Evolutionary conservation across 164 flowering plant species (phyloP), one percentile per base, ranked within the genome.

Genomic region (Macadamia tetraphylla): DNA sequence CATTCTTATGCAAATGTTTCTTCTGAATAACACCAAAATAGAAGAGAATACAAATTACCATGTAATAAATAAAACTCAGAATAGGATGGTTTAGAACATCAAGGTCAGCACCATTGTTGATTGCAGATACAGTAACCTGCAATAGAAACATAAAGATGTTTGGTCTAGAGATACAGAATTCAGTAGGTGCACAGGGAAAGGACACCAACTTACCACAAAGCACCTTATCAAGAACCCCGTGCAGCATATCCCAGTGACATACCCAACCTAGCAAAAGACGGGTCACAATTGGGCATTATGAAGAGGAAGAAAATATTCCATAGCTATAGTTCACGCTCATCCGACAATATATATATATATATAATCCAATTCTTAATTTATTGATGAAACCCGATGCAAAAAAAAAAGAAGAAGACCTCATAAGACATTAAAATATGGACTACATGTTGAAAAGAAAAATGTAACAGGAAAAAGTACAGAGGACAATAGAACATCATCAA

Each of bases 181-280:
- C 53, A 7, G 42, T 43, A 29, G 59, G 40, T 3, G 35, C 0
- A 11, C 29, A 49, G 32, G 3, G 62, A 64, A 59, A 44, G 12
- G 42, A 53, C 18, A 9, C 44, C 58, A 43, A 66, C 89, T 81
- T 76, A 92, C 98, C 91, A 87, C 75, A 44, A 86, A 29, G 78
- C 94, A 92, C 75, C 94, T 79, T 57, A 88, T 78, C 72, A 92
- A 70, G 83, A 92, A 90, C 73, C 98, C 90, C 58, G 89, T 79
- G 80, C 86, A 85, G 72, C 96, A 92, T 71, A 87, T 86, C 63
- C 76, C 85, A 17, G 96, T 92, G n/a, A 92, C 90, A 70, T 71
- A 81, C 63, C 96, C 94, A 76, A 92, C 98, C 98, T 92, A 85
- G 76, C 67, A 66, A 6, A 68, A 70, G 12, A 29, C 42, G 10